Percentiles rank a stretch among this genome's conserved stretches.
phyloP scores from a whole-genome alignment of 305 asterid genomes.

The Fraxinus latifolia region DNA sequence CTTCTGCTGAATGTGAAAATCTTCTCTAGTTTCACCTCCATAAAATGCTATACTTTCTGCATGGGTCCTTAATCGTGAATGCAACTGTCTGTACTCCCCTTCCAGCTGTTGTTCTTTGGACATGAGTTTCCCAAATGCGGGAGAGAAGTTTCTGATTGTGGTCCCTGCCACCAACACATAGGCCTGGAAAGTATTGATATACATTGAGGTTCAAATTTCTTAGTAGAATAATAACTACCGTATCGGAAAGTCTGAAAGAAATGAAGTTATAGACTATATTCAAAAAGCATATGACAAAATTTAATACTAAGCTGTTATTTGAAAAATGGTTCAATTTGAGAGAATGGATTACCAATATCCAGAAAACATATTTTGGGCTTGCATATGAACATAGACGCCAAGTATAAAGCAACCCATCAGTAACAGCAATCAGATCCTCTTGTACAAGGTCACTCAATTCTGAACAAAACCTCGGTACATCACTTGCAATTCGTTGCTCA shows the following conservation, averaged over 20 bases:
- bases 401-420: constrained; percentile 89
- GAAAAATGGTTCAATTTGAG: constrained; percentile 13
- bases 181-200: constrained; percentile 55
- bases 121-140: constrained; percentile 91
- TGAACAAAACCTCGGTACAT: constrained; percentile 89
- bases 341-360: constrained; percentile 73
- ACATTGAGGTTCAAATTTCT: constrained; percentile 24
- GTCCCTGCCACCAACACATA: constrained; percentile 95
- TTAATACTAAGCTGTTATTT: constrained; percentile 18
- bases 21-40: constrained; percentile 95
- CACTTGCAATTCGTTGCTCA: constrained; percentile 98
- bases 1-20: constrained; percentile 82
- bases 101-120: constrained; percentile 93
- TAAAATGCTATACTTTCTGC: constrained; percentile 98
- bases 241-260: constrained; percentile 11
- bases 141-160: constrained; percentile 77
- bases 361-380: constrained; percentile 91
- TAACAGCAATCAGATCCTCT: constrained; percentile 86
- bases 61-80: constrained; percentile 93
- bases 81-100: constrained; percentile 98
- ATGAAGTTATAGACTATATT: constrained; percentile 7
- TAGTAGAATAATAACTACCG: constrained; percentile 13
- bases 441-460: constrained; percentile 98
- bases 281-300: constrained; percentile 13
- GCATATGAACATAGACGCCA: constrained; percentile 99